phyloP scores from a whole-genome alignment of 140 eudicot genomes.

The Cichorium intybus region DNA sequence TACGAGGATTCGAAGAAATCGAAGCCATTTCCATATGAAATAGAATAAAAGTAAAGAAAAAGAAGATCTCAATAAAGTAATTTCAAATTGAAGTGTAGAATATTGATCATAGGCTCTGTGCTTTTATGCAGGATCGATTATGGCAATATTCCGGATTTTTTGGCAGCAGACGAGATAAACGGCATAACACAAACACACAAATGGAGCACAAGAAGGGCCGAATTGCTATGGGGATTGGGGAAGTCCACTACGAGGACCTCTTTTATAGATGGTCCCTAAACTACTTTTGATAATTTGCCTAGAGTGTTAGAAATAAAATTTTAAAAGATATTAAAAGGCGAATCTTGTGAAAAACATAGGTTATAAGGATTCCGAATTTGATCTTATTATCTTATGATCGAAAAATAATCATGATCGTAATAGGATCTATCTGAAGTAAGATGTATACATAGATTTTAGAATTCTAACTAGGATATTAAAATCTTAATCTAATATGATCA shows the following conservation, averaged over 20 bases:
- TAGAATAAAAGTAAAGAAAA: neutral
- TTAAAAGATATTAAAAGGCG: too few relatives aligned
- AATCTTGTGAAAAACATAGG: too few relatives aligned
- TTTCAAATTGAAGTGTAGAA: neutral
- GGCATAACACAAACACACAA: neutral
- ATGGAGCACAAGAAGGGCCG: neutral
- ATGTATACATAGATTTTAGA: too few relatives aligned
- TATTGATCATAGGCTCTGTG: neutral
- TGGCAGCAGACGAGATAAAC: neutral
- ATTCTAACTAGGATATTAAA: too few relatives aligned
- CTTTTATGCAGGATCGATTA: neutral
- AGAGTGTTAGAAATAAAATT: too few relatives aligned
- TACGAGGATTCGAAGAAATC: slow-evolving; percentile 54
- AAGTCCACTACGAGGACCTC: neutral
- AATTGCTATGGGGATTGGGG: neutral
- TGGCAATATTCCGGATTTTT: neutral
- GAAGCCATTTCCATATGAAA: slow-evolving; percentile 44
- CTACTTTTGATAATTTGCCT: too few relatives aligned
- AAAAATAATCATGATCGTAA: too few relatives aligned
- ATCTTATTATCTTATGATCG: too few relatives aligned
- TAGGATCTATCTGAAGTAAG: too few relatives aligned
- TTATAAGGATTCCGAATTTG: too few relatives aligned
- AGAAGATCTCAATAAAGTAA: neutral
- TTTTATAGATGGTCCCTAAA: too few relatives aligned
- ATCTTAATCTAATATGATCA: too few relatives aligned